Conservation (phyloP, 1,139 yeast species). For the Oligophagozyma castellii region DNA sequence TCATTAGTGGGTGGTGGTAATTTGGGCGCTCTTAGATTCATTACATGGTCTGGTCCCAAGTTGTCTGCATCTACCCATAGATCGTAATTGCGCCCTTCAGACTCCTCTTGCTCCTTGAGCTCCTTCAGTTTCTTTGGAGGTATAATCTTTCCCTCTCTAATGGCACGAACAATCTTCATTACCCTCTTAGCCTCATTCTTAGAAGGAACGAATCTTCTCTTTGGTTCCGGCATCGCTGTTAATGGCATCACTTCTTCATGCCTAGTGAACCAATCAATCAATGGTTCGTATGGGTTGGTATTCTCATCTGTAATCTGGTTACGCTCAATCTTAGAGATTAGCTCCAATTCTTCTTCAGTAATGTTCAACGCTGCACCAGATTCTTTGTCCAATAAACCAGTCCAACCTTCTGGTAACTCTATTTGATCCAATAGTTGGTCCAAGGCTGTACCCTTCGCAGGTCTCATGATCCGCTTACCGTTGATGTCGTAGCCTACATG, state of each 20-base stretch:
- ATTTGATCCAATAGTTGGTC: conserved; percentile 80
- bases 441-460: conserved; percentile 91
- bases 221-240: conserved; percentile 91
- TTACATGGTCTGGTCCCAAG: conserved; percentile 59
- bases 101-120: conserved; percentile 37
- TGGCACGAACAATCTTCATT: conserved; percentile 92
- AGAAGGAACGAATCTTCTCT: conserved; percentile 91
- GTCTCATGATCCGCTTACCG: conserved; percentile 97
- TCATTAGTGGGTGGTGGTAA: conserved; percentile 93
- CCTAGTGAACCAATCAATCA: conserved; percentile 89
- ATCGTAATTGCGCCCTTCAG: conserved; percentile 46
- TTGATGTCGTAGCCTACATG: conserved; percentile 95
- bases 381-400: conserved; percentile 82
- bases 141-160: conserved; percentile 87
- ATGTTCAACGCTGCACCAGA: conserved; percentile 83
- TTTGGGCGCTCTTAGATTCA: conserved; percentile 92
- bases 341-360: conserved; percentile 78
- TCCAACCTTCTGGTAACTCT: conserved; percentile 97
- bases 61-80: conserved; percentile 66
- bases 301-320: conserved; percentile 74
- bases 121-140: conserved; percentile 52
- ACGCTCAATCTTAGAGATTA: conserved; percentile 72
- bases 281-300: conserved; percentile 83
- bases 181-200: conserved; percentile 92
- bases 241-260: conserved; percentile 83